Evolutionary conservation across 2,329 filamentous ascomycete genomes (phyloP).

Genomic region (Fusarium buharicum): DNA sequence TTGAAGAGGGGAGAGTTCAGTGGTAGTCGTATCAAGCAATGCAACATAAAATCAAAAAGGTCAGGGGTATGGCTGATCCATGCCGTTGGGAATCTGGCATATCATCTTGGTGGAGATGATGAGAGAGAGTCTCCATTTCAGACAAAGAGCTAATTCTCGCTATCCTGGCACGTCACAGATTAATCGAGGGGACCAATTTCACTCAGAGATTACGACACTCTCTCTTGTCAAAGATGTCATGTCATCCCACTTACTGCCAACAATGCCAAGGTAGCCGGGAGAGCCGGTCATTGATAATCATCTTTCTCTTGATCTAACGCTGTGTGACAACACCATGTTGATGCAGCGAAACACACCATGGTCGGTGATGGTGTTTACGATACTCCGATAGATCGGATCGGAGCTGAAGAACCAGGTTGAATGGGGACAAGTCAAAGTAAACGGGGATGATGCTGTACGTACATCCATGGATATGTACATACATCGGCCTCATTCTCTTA

Average conservation of each 20-base stretch:
- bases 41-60: not conserved
- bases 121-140: conserved; percentile 21
- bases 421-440: conserved; percentile 4
- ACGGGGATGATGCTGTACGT: not conserved
- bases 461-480: too few species aligned
- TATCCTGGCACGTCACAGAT: conserved; percentile 36
- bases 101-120: conserved; percentile 12
- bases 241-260: not conserved
- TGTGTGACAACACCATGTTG: conserved; percentile 19
- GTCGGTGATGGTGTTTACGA: conserved; percentile 21
- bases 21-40: not conserved
- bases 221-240: conserved; percentile 7
- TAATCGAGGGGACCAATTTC: conserved; percentile 15
- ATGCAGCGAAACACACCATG: conserved; percentile 22
- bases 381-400: conserved; percentile 35
- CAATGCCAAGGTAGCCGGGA: conserved; percentile 11
- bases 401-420: conserved; percentile 12
- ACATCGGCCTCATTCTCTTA: conserved; percentile 7
- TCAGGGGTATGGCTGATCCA: conserved; percentile 18
- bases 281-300: conserved; percentile 17
- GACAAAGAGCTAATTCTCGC: conserved; percentile 32
- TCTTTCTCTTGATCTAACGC: conserved; percentile 13
- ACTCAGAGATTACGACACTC: conserved; percentile 32
- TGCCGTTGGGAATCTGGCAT: conserved; percentile 19
- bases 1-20: not conserved